Conservation (phyloP, 75 land plant genomes). For the Sequoiadendron giganteum region DNA sequence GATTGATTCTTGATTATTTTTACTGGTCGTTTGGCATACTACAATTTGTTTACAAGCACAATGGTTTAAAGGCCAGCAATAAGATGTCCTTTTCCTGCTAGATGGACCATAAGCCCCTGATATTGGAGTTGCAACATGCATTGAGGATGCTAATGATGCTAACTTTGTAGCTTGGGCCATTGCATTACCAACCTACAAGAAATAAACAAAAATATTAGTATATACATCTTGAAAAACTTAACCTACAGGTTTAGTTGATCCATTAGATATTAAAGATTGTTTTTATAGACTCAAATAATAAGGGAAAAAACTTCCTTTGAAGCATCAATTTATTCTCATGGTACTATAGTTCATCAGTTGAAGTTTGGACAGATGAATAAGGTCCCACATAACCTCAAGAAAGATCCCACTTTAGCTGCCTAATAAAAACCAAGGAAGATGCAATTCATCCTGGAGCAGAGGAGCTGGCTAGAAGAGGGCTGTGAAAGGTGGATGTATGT, state of each 20-base stretch:
- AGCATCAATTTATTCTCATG: background rate
- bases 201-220: background rate
- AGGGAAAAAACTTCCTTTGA: background rate
- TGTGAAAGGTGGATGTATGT: background rate
- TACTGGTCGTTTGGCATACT: background rate
- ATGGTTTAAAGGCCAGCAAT: background rate
- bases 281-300: background rate
- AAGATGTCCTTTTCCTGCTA: background rate
- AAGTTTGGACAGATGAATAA: background rate
- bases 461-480: background rate
- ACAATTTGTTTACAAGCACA: background rate
- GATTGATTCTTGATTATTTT: background rate
- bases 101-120: background rate
- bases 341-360: background rate
- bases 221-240: background rate
- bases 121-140: background rate
- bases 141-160: background rate
- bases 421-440: background rate
- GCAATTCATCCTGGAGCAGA: background rate
- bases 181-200: background rate
- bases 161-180: conserved; percentile 6
- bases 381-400: background rate
- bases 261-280: background rate
- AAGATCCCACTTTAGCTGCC: background rate
- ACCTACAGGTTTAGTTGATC: background rate